phyloP scores from a whole-genome alignment of 2,329 filamentous ascomycete genomes.

The Colletotrichum higginsianum region DNA sequence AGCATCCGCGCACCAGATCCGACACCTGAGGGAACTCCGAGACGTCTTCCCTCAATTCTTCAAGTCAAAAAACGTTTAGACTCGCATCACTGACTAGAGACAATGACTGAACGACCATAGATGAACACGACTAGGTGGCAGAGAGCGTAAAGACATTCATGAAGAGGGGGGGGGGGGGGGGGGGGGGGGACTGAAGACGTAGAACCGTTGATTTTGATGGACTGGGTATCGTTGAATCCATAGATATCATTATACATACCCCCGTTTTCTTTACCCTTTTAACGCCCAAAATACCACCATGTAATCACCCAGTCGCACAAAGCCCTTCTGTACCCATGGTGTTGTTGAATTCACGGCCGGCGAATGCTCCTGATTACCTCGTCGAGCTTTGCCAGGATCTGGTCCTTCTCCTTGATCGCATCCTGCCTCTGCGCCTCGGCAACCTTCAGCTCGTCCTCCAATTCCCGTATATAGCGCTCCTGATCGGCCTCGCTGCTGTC shows the following conservation, averaged over 20 bases:
- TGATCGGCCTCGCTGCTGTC: slow-evolving; percentile 86
- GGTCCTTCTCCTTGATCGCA: slow-evolving; percentile 75
- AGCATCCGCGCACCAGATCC: slow-evolving; percentile 82
- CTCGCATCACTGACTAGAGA: background rate
- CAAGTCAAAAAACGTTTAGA: slow-evolving; percentile 62
- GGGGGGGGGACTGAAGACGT: background rate
- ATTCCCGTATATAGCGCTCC: slow-evolving; percentile 74
- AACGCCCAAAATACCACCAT: slow-evolving; percentile 49
- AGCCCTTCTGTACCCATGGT: background rate
- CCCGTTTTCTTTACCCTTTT: slow-evolving; percentile 4
- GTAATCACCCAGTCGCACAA: slow-evolving; percentile 34
- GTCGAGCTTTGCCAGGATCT: slow-evolving; percentile 73
- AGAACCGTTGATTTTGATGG: slow-evolving; percentile 8
- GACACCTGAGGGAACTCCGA: slow-evolving; percentile 81
- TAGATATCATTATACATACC: slow-evolving; percentile 30
- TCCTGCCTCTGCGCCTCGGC: slow-evolving; percentile 75
- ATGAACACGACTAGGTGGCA: background rate
- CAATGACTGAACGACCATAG: background rate
- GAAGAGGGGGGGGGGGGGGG: background rate
- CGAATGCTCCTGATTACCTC: slow-evolving; percentile 72
- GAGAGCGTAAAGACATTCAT: background rate
- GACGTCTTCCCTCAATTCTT: slow-evolving; percentile 88
- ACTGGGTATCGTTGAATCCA: slow-evolving; percentile 25
- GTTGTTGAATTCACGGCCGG: slow-evolving; percentile 62
- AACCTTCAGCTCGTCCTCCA: slow-evolving; percentile 75